Conservation (phyloP, 805 yeast genomes). For the Metschnikowia hibisci region DNA sequence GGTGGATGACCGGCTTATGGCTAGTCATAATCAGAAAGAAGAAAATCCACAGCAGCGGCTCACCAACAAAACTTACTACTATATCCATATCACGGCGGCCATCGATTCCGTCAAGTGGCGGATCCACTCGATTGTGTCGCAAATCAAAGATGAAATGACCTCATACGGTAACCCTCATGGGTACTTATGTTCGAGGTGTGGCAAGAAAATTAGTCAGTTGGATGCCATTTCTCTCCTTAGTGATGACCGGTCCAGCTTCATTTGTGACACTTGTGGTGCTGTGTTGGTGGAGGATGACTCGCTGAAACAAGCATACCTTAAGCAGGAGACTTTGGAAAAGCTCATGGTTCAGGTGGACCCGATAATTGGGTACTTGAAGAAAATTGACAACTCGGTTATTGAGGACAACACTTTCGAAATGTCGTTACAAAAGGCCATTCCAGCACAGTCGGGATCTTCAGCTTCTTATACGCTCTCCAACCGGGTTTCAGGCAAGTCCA, state of each 20-base stretch:
- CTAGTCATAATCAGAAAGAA: slow-evolving; percentile 68
- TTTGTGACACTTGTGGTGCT: slow-evolving; percentile 81
- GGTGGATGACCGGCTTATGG: slow-evolving; percentile 77
- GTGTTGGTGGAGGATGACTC: slow-evolving; percentile 83
- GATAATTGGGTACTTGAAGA: slow-evolving; percentile 71
- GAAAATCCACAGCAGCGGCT: slow-evolving; percentile 56
- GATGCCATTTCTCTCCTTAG: slow-evolving; percentile 83
- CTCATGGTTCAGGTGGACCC: slow-evolving; percentile 90
- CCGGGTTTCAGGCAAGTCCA: slow-evolving; percentile 33
- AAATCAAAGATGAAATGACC: slow-evolving; percentile 76
- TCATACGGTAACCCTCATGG: slow-evolving; percentile 91
- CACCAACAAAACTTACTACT: slow-evolving; percentile 75
- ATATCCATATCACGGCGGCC: slow-evolving; percentile 86
- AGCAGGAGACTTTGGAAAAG: slow-evolving; percentile 75
- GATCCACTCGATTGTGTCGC: slow-evolving; percentile 78
- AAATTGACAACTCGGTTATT: slow-evolving; percentile 38
- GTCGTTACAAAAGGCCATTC: slow-evolving; percentile 76
- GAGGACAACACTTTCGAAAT: slow-evolving; percentile 40
- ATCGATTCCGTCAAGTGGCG: slow-evolving; percentile 97
- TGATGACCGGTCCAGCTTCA: slow-evolving; percentile 73
- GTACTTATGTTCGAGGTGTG: slow-evolving; percentile 83
- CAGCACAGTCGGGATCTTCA: slow-evolving; percentile 67
- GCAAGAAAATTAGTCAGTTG: slow-evolving; percentile 72
- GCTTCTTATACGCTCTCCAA: slow-evolving; percentile 67
- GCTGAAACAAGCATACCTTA: slow-evolving; percentile 71